phyloP scores from a whole-genome alignment of 129 eudicot species.

The Centrapalus pauciflorus region DNA sequence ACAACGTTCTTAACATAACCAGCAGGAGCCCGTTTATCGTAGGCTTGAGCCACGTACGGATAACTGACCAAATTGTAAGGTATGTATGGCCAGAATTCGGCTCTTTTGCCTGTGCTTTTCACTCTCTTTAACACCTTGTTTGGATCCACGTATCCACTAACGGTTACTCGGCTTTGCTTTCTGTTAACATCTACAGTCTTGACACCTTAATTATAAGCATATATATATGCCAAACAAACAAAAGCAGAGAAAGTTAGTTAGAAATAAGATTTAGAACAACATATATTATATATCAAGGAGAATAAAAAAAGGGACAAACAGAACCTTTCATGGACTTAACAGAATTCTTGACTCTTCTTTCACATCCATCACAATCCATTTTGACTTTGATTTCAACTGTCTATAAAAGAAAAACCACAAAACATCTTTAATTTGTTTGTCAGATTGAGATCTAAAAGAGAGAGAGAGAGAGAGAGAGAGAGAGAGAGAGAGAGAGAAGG shows the following conservation, averaged over 20 bases:
- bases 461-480: background rate
- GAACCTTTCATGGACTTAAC: conserved; percentile 82
- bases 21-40: conserved; percentile 92
- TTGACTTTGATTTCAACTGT: conserved; percentile 95
- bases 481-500: background rate
- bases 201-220: conserved; percentile 49
- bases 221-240: background rate
- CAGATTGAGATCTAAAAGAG: background rate
- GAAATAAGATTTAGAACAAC: too few relatives aligned
- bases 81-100: conserved; percentile 92
- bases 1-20: conserved; percentile 69
- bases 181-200: conserved; percentile 56
- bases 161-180: conserved; percentile 70
- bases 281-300: background rate
- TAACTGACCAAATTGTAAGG: conserved; percentile 62
- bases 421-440: conserved; percentile 8
- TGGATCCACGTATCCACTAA: conserved; percentile 73
- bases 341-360: conserved; percentile 84
- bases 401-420: conserved; percentile 27
- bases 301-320: background rate
- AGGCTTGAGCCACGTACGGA: conserved; percentile 56
- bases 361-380: conserved; percentile 98
- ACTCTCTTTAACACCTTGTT: conserved; percentile 65
- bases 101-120: conserved; percentile 80
- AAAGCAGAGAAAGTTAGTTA: too few relatives aligned